Conservation (phyloP, 352 stramenopile species). For the Globisporangium polare region DNA sequence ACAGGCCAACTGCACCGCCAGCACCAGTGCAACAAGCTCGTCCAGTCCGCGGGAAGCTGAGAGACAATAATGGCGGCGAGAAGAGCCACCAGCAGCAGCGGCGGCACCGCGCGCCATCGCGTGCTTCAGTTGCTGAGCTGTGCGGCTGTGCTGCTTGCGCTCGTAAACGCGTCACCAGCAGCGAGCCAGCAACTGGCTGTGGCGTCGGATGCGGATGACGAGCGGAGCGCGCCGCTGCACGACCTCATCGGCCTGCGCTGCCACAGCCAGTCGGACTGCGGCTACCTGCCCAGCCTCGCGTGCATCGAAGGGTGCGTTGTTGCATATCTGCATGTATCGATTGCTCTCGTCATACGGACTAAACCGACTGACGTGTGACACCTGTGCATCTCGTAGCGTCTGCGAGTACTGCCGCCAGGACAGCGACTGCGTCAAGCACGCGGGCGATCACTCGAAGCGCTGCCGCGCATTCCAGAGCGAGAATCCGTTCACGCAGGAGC, state of each 20-base stretch:
- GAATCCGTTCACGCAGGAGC: constrained; percentile 30
- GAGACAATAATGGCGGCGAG: background rate
- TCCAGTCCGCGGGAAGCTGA: too few species aligned
- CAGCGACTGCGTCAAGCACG: constrained; percentile 48
- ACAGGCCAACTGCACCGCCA: background rate
- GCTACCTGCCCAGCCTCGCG: constrained; percentile 67
- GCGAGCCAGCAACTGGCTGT: background rate
- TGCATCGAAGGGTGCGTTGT: constrained; percentile 52
- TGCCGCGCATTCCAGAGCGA: constrained; percentile 43
- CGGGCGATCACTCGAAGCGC: constrained; percentile 47
- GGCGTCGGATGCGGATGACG: background rate
- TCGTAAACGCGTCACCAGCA: background rate
- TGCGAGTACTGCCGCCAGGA: constrained; percentile 67
- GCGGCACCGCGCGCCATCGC: background rate
- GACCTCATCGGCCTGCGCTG: constrained; percentile 45
- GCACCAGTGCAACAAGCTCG: too few species aligned
- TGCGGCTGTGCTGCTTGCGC: background rate
- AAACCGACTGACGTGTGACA: background rate
- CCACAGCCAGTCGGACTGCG: constrained; percentile 51
- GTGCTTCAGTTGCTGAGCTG: constrained; percentile 7
- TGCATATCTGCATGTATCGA: background rate
- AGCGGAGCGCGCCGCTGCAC: constrained; percentile 19
- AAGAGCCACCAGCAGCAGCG: background rate
- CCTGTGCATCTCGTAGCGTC: constrained; percentile 24
- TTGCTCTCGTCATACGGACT: background rate